Conservation (phyloP, 1,139 yeast genomes). For the Zygoascus sp. region DNA sequence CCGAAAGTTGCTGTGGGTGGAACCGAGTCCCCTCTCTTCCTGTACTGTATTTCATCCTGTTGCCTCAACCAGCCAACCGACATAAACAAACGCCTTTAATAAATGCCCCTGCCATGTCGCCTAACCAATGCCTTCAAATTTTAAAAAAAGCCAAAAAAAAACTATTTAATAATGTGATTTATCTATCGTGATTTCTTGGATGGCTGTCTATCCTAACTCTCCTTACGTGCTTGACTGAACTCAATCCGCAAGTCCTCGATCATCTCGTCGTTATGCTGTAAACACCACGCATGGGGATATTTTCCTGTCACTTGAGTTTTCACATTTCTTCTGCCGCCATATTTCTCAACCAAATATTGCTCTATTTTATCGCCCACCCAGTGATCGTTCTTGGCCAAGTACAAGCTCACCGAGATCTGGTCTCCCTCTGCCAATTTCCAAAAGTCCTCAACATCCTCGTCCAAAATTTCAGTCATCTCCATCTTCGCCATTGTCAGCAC, state of each 20-base stretch:
- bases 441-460: constrained; percentile 42
- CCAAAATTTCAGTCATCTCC: constrained; percentile 49
- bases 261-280: constrained; percentile 49
- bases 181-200: too few species aligned
- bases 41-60: too few species aligned
- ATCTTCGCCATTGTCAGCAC: constrained; percentile 53
- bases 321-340: constrained; percentile 36
- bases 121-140: too few species aligned
- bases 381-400: constrained; percentile 53
- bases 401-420: constrained; percentile 46
- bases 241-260: constrained; percentile 28
- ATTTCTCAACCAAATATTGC: constrained; percentile 39
- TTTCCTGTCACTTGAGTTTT: constrained; percentile 32
- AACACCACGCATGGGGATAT: constrained; percentile 55
- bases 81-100: too few species aligned
- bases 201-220: too few species aligned
- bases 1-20: too few species aligned
- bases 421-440: constrained; percentile 34
- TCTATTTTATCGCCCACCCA: constrained; percentile 57
- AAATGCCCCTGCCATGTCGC: too few species aligned
- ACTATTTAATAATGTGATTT: too few species aligned
- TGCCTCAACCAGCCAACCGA: too few species aligned
- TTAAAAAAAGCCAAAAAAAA: too few species aligned
- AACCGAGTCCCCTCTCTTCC: too few species aligned
- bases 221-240: background rate